A percentile compares a stretch with the other conserved stretches of the same genome.
phyloP scores from a whole-genome alignment of 2,329 filamentous ascomycete species.

The Chaetomium sp. region DNA sequence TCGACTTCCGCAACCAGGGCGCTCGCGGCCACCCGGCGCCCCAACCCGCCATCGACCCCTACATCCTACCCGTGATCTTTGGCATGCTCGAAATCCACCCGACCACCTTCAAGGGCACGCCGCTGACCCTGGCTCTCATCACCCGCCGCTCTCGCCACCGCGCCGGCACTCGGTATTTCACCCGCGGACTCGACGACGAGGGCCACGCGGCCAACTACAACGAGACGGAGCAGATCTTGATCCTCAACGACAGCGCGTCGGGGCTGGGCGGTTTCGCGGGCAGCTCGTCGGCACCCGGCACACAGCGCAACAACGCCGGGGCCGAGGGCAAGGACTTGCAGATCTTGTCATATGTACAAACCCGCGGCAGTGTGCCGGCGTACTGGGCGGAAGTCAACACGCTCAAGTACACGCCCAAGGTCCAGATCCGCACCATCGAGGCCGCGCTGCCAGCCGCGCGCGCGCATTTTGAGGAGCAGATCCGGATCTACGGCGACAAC shows the following conservation, averaged over 20 bases:
- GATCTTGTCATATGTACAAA: conserved; percentile 91
- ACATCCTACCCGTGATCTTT: conserved; percentile 91
- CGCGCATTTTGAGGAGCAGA: conserved; percentile 90
- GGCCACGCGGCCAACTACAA: conserved; percentile 99
- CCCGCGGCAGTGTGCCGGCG: conserved; percentile 88
- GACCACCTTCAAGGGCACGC: conserved; percentile 76
- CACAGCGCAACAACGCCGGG: conserved; percentile 63
- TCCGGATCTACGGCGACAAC: conserved; percentile 88
- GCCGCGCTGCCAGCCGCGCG: conserved; percentile 70
- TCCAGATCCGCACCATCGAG: conserved; percentile 82
- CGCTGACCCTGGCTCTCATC: conserved; percentile 79
- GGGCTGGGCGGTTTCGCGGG: conserved; percentile 76
- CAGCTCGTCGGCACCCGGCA: conserved; percentile 53
- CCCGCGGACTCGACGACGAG: conserved; percentile 84
- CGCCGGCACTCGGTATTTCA: conserved; percentile 90
- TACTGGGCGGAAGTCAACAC: conserved; percentile 97
- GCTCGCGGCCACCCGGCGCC: conserved; percentile 58
- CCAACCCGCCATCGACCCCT: conserved; percentile 77
- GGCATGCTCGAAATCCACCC: conserved; percentile 90
- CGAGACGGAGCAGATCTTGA: conserved; percentile 88
- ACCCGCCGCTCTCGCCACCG: conserved; percentile 83
- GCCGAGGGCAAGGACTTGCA: conserved; percentile 68
- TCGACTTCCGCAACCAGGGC: conserved; percentile 69
- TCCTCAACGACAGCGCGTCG: conserved; percentile 74
- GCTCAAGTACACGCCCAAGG: conserved; percentile 80